phyloP scores from a whole-genome alignment of 495 filamentous ascomycete species.

The Penicillium angulare region DNA sequence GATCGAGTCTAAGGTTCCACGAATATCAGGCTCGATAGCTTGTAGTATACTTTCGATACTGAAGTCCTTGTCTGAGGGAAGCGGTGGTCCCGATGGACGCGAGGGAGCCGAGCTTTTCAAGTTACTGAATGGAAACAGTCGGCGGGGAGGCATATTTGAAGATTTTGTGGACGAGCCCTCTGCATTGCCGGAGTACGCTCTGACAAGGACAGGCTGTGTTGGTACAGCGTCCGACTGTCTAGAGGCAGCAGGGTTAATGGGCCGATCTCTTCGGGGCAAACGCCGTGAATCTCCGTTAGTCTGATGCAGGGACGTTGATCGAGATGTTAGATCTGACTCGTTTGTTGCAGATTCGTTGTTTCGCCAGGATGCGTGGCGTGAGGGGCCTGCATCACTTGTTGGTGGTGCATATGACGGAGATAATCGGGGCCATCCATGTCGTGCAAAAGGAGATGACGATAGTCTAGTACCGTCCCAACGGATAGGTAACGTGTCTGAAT shows the following conservation, averaged over 20 bases:
- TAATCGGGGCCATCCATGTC: slow-evolving; percentile 32
- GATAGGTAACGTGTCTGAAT: slow-evolving; percentile 28
- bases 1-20: slow-evolving; percentile 57
- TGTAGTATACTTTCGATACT: slow-evolving; percentile 59
- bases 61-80: slow-evolving; percentile 54
- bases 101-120: slow-evolving; percentile 13
- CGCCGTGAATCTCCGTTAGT: slow-evolving; percentile 24
- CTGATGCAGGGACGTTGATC: slow-evolving; percentile 31
- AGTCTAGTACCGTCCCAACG: slow-evolving; percentile 30
- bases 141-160: slow-evolving; percentile 35
- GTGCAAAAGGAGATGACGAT: slow-evolving; percentile 29
- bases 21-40: slow-evolving; percentile 58
- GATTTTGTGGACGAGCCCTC: slow-evolving; percentile 16
- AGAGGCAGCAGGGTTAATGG: slow-evolving; percentile 10
- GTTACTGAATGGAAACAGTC: slow-evolving; percentile 29
- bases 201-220: slow-evolving; percentile 46
- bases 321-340: slow-evolving; percentile 29
- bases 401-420: slow-evolving; percentile 27
- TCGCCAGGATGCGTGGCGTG: slow-evolving; percentile 21
- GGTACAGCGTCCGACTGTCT: slow-evolving; percentile 24
- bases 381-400: slow-evolving; percentile 18
- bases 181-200: slow-evolving; percentile 40
- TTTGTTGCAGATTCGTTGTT: slow-evolving; percentile 26
- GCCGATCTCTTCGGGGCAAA: slow-evolving; percentile 21
- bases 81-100: slow-evolving; percentile 23